Conservation (phyloP, 2,329 filamentous ascomycete genomes). For the Colletotrichum tofieldiae region DNA sequence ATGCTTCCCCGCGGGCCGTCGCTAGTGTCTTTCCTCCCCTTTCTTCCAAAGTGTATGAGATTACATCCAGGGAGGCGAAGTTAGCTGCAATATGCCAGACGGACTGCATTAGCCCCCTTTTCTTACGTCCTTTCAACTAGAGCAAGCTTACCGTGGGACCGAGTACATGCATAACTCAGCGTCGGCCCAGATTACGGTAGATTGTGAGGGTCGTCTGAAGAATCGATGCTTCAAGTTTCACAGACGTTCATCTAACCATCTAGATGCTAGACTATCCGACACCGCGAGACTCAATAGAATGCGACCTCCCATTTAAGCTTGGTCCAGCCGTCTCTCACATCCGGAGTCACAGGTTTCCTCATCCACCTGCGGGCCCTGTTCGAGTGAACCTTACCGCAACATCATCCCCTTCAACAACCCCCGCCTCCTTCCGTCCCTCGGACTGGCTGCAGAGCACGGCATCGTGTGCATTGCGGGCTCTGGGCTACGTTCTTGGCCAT, state of each 20-base stretch:
- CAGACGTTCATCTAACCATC: constrained; percentile 15
- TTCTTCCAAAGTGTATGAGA: constrained; percentile 14
- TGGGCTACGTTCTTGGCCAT: constrained; percentile 26
- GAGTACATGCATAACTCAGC: constrained; percentile 7
- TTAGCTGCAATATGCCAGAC: constrained; percentile 25
- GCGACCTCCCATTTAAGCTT: constrained; percentile 33
- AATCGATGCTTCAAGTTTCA: constrained; percentile 33
- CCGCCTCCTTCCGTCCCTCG: neutral
- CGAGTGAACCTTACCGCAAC: constrained; percentile 6
- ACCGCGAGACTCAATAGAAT: neutral
- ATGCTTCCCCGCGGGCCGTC: constrained; percentile 9
- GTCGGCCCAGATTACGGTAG: constrained; percentile 2
- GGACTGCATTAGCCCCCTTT: constrained; percentile 4
- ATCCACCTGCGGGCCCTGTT: constrained; percentile 9
- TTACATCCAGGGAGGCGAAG: constrained; percentile 35
- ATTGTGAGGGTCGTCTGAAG: constrained; percentile 24
- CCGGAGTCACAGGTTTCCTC: constrained; percentile 30
- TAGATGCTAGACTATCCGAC: constrained; percentile 5
- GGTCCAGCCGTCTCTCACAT: constrained; percentile 40
- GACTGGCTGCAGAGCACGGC: constrained; percentile 13
- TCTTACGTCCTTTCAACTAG: neutral
- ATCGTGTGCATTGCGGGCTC: constrained; percentile 10
- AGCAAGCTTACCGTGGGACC: neutral
- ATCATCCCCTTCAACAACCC: neutral
- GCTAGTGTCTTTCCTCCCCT: neutral